A percentile compares a stretch with the other conserved stretches of the same genome.
phyloP scores from a whole-genome alignment of 2,329 filamentous ascomycete genomes.

The Colletotrichum sp. region DNA sequence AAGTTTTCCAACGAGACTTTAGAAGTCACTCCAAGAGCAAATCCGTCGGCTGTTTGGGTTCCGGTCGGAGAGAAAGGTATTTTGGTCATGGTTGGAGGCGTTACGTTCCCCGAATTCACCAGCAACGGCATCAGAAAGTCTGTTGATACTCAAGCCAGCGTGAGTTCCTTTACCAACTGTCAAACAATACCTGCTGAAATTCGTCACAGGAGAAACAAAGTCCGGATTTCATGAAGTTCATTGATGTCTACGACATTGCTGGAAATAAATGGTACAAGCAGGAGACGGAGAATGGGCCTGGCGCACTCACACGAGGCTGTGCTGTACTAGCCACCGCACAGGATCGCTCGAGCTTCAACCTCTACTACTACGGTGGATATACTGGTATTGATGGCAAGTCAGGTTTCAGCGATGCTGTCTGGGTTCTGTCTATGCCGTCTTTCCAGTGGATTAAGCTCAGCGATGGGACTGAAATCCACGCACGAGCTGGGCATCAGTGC shows the following conservation, averaged over 20 bases:
- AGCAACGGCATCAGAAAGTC: conserved; percentile 27
- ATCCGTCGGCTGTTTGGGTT: conserved; percentile 74
- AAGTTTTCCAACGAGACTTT: conserved; percentile 65
- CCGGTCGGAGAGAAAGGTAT: conserved; percentile 80
- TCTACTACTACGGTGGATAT: conserved; percentile 78
- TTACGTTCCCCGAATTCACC: conserved; percentile 58
- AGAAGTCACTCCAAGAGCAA: conserved; percentile 61
- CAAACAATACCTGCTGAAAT: too few species aligned
- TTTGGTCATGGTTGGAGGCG: conserved; percentile 68
- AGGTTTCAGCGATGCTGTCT: conserved; percentile 70
- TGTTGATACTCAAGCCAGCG: conserved; percentile 40
- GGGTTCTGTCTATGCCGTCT: conserved; percentile 79
- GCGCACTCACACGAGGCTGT: conserved; percentile 70
- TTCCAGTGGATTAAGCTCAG: conserved; percentile 76
- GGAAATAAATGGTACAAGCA: conserved; percentile 73
- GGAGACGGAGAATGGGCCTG: conserved; percentile 61
- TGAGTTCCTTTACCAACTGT: conserved; percentile 29
- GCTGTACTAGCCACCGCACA: conserved; percentile 75
- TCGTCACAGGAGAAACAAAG: conserved; percentile 62
- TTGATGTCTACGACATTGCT: conserved; percentile 81
- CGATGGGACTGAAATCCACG: conserved; percentile 51
- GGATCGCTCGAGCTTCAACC: conserved; percentile 77
- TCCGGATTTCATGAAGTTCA: conserved; percentile 71
- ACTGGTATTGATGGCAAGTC: conserved; percentile 49
- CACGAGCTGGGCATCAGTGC: conserved; percentile 76